Conservation (phyloP, 768 basidiomycete genomes). For the Termitomyces sp. region DNA sequence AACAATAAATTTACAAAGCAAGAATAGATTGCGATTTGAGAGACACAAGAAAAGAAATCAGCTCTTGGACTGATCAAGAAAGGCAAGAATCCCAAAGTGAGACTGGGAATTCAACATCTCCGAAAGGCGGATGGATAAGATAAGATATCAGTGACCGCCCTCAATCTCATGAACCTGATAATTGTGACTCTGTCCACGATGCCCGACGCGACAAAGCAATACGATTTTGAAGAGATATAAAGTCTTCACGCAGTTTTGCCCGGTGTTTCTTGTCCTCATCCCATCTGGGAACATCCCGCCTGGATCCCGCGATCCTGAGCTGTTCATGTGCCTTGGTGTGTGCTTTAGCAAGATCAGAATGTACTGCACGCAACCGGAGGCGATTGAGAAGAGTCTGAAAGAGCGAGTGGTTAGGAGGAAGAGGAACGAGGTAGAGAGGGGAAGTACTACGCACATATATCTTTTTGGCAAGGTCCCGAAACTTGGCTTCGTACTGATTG, state of each 20-base stretch:
- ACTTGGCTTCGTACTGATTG: slow-evolving; percentile 33
- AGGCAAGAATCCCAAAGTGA: background rate
- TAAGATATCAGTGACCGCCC: background rate
- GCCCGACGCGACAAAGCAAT: slow-evolving; percentile 1
- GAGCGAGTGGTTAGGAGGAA: background rate
- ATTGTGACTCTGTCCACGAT: slow-evolving; percentile 5
- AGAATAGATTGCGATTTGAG: background rate
- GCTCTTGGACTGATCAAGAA: background rate
- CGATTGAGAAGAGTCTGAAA: slow-evolving; percentile 22
- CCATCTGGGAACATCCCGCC: slow-evolving; percentile 25
- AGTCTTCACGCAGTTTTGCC: slow-evolving; percentile 26
- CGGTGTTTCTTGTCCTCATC: slow-evolving; percentile 29
- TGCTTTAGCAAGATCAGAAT: slow-evolving; percentile 24
- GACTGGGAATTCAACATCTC: background rate
- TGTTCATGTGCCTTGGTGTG: slow-evolving; percentile 25
- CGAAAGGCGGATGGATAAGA: background rate
- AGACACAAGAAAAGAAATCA: background rate
- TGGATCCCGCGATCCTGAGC: slow-evolving; percentile 16
- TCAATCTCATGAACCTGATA: background rate
- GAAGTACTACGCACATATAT: slow-evolving; percentile 23
- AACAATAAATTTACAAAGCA: background rate
- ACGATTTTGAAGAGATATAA: slow-evolving; percentile 13
- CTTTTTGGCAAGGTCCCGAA: slow-evolving; percentile 31
- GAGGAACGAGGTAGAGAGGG: background rate
- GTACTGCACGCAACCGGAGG: slow-evolving; percentile 26